These are phyloP conservation scores for Coemansia sp. DNA, from an alignment of 192 early-diverging fungal species.

Conservation along the genomic window DNA sequence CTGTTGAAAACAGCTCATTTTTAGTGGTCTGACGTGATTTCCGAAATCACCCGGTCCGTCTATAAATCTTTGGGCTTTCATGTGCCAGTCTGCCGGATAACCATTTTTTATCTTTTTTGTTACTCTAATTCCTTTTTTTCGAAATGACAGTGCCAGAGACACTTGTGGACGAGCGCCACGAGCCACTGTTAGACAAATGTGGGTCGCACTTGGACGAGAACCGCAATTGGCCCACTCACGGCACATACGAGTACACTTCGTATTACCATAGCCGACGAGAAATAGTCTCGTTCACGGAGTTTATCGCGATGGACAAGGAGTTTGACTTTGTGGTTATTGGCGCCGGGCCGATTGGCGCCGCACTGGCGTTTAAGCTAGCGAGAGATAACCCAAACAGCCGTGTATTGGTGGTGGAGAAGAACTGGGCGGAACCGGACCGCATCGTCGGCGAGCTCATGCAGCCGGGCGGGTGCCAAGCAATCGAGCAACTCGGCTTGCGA, in stretches of 20 bases:
- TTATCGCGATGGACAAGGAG: not conserved
- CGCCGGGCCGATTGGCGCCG: conserved; percentile 89
- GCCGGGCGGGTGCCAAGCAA: conserved; percentile 85
- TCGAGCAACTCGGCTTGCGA: conserved; percentile 72
- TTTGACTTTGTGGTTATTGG: conserved; percentile 89
- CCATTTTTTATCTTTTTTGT: not conserved
- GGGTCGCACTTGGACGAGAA: conserved; percentile 29
- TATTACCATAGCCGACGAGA: conserved; percentile 26
- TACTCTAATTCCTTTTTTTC: not conserved
- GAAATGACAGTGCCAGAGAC: conserved; percentile 20
- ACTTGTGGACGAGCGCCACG: not conserved
- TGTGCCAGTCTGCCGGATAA: not conserved
- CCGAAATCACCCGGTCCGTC: too few relatives aligned
- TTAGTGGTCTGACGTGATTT: too few relatives aligned
- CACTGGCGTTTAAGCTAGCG: conserved; percentile 77
- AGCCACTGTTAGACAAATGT: too few relatives aligned
- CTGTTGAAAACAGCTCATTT: too few relatives aligned
- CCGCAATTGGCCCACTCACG: conserved; percentile 42
- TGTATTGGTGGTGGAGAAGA: conserved; percentile 65
- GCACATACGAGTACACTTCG: conserved; percentile 27
- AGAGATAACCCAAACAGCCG: conserved; percentile 63
- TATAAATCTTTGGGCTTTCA: not conserved
- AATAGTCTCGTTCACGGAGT: conserved; percentile 6
- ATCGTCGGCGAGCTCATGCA: conserved; percentile 98
- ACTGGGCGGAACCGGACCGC: conserved; percentile 90